These are phyloP conservation scores for Dioscorea zingiberensis DNA, from an alignment of 106 monocot species.

Conservation along the genomic window DNA sequence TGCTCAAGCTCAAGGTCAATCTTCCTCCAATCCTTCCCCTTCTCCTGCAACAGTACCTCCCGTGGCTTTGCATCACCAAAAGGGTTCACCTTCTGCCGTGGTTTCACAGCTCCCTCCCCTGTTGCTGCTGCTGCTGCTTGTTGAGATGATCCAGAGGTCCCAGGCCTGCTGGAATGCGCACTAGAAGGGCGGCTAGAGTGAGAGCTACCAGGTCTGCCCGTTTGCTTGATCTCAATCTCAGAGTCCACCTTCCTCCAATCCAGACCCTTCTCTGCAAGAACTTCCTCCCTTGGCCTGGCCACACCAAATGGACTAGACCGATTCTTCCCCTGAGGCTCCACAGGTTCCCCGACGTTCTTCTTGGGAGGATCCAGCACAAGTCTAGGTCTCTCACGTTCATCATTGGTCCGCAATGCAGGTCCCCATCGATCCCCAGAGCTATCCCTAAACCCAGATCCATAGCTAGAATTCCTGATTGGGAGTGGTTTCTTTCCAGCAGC, in stretches of 20 bases:
- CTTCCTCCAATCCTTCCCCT: slow-evolving; percentile 92
- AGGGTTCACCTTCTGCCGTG: slow-evolving; percentile 71
- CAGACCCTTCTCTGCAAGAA: slow-evolving; percentile 82
- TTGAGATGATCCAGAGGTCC: slow-evolving; percentile 48
- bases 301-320: slow-evolving; percentile 73
- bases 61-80: slow-evolving; percentile 96
- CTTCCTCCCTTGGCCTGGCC: slow-evolving; percentile 86
- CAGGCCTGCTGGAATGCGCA: slow-evolving; percentile 71
- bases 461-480: slow-evolving; percentile 22
- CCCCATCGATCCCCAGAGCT: slow-evolving; percentile 6
- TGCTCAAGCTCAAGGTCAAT: slow-evolving; percentile 89
- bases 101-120: slow-evolving; percentile 20
- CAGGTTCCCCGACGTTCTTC: slow-evolving; percentile 15
- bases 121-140: slow-evolving; percentile 6
- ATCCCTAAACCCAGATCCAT: slow-evolving; percentile 58
- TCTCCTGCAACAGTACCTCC: slow-evolving; percentile 67
- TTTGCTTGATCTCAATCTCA: slow-evolving; percentile 50
- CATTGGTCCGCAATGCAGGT: slow-evolving; percentile 21
- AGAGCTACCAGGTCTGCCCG: slow-evolving; percentile 59
- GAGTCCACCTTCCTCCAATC: slow-evolving; percentile 89
- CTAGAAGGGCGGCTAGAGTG: slow-evolving; percentile 89
- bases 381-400: slow-evolving; percentile 45
- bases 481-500: slow-evolving; percentile 44
- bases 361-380: slow-evolving; percentile 76
- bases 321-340: too few relatives aligned